phyloP scores from a whole-genome alignment of 371 early-diverging fungal species.

The Apophysomyces trapeziformis region DNA sequence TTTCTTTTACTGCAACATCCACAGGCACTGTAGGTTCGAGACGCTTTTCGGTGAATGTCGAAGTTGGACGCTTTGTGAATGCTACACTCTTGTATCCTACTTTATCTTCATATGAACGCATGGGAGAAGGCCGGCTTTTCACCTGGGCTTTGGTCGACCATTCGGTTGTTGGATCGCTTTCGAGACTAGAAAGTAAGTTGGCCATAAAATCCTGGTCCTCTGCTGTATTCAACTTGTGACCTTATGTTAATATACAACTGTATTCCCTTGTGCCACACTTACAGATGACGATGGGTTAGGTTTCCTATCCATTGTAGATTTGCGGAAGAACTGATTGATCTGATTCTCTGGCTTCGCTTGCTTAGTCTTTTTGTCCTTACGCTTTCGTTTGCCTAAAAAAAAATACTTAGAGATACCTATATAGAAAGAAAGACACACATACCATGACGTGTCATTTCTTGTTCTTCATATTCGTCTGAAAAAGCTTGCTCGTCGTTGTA shows the following conservation, averaged over 20 bases:
- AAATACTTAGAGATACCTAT: not conserved
- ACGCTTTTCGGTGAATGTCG: not conserved
- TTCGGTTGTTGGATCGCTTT: not conserved
- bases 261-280: not conserved
- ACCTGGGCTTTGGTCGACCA: not conserved
- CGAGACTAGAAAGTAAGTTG: constrained; percentile 29
- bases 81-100: not conserved
- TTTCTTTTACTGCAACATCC: too few relatives aligned
- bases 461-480: constrained; percentile 55
- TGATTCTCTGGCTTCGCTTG: constrained; percentile 29
- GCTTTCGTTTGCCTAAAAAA: constrained; percentile 32
- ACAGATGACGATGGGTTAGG: constrained; percentile 18
- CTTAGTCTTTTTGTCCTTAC: constrained; percentile 25
- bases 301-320: constrained; percentile 19
- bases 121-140: not conserved
- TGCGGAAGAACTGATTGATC: constrained; percentile 37
- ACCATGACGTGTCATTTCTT: constrained; percentile 12
- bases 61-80: not conserved
- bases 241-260: not conserved
- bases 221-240: constrained; percentile 13
- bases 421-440: not conserved
- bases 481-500: constrained; percentile 60
- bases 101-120: not conserved
- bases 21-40: too few relatives aligned
- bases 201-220: constrained; percentile 39